A percentile compares a stretch with the other conserved stretches of the same genome.
Evolutionary conservation across 805 yeast genomes (phyloP).

Genomic region (Henningerozyma blattae): DNA sequence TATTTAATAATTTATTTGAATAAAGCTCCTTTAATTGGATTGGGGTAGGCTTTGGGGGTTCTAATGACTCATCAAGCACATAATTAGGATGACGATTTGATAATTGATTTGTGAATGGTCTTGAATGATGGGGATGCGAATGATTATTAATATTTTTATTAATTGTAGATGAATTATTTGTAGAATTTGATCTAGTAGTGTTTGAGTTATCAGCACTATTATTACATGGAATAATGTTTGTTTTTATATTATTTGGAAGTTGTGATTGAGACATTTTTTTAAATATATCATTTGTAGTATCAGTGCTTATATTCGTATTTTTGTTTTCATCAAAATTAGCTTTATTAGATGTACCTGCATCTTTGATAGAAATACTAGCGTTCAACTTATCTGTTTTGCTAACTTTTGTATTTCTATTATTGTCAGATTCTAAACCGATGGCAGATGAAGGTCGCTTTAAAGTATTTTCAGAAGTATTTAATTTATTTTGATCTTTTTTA

Average conservation of each 20-base stretch:
- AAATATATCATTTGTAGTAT: not conserved
- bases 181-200: too few relatives aligned
- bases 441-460: too few relatives aligned
- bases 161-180: too few relatives aligned
- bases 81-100: not conserved
- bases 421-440: too few relatives aligned
- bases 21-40: not conserved
- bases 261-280: not conserved
- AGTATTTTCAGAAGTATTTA: too few relatives aligned
- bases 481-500: too few relatives aligned
- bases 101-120: not conserved
- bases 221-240: too few relatives aligned
- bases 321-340: not conserved
- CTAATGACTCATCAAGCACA: not conserved
- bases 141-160: too few relatives aligned
- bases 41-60: not conserved
- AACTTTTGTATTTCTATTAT: too few relatives aligned
- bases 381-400: not conserved
- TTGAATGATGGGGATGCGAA: not conserved
- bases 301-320: not conserved
- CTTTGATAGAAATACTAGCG: too few relatives aligned
- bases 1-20: conserved; percentile 5
- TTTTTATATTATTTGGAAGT: too few relatives aligned
- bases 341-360: not conserved
- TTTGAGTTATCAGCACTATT: too few relatives aligned